Evolutionary conservation across 2,329 filamentous ascomycete genomes (phyloP).

Genomic region (Colletotrichum limetticola): DNA sequence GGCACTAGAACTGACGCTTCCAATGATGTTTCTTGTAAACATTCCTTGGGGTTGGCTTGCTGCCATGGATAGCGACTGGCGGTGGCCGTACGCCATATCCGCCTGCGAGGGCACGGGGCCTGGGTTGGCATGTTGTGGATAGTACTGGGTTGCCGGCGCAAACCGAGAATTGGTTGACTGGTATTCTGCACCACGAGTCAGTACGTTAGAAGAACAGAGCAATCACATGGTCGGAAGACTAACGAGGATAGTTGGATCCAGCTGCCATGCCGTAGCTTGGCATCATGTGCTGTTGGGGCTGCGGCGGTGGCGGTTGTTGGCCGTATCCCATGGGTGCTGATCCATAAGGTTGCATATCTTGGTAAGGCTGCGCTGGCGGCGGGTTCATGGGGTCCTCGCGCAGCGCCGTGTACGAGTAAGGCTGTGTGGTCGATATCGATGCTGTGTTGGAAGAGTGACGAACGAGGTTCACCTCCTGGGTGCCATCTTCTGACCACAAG

Average conservation of each 20-base stretch:
- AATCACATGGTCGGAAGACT: not conserved
- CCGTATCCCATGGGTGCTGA: constrained; percentile 20
- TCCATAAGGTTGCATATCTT: constrained; percentile 22
- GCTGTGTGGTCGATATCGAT: constrained; percentile 84
- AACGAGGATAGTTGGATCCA: constrained; percentile 36
- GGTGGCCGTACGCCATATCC: constrained; percentile 40
- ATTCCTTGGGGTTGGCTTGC: constrained; percentile 76
- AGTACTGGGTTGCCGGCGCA: constrained; percentile 50
- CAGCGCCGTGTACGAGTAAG: constrained; percentile 74
- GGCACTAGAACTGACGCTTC: constrained; percentile 88
- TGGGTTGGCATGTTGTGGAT: constrained; percentile 45
- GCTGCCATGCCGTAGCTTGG: constrained; percentile 17
- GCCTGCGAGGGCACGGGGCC: constrained; percentile 42
- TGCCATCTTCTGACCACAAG: constrained; percentile 73
- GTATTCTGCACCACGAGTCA: constrained; percentile 11
- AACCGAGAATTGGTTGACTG: constrained; percentile 43
- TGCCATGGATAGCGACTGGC: constrained; percentile 46
- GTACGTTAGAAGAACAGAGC: not conserved
- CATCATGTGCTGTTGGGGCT: constrained; percentile 13
- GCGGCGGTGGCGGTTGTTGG: constrained; percentile 23
- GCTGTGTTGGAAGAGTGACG: constrained; percentile 74
- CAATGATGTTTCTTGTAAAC: constrained; percentile 96
- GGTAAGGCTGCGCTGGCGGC: constrained; percentile 24
- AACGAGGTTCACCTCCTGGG: constrained; percentile 73
- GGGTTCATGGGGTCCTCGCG: constrained; percentile 20